These are phyloP conservation scores for Clonostachys solani DNA, from an alignment of 2,329 filamentous ascomycete genomes.

Conservation along the genomic window DNA sequence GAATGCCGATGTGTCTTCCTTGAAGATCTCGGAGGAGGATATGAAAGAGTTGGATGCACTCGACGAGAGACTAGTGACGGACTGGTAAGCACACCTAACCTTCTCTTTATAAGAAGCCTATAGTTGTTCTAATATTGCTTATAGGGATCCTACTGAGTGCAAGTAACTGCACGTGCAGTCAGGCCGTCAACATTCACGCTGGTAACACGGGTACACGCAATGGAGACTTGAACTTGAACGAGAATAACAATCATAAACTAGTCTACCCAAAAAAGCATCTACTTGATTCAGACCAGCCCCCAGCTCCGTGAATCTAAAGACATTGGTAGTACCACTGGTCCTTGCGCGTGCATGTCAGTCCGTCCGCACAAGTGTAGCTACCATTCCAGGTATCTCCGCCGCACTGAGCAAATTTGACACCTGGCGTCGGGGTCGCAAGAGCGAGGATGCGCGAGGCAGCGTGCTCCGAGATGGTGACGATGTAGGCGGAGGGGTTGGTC, in stretches of 20 bases:
- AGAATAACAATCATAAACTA: too few species aligned
- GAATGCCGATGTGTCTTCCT: constrained; percentile 58
- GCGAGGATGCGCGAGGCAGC: constrained; percentile 31
- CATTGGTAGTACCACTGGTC: constrained; percentile 11
- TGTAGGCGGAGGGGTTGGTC: constrained; percentile 62
- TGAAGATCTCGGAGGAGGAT: constrained; percentile 60
- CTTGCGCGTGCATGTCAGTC: constrained; percentile 8
- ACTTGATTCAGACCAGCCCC: too few species aligned
- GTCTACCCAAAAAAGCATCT: too few species aligned
- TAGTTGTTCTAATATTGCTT: too few species aligned
- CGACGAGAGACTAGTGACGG: constrained; percentile 71
- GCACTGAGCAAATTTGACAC: constrained; percentile 9
- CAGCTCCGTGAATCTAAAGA: background rate
- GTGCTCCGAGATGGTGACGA: constrained; percentile 61
- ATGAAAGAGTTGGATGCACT: constrained; percentile 58
- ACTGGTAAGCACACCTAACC: constrained; percentile 36
- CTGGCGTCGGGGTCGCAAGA: constrained; percentile 4
- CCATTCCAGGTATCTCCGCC: constrained; percentile 13
- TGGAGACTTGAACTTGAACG: too few species aligned
- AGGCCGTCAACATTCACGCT: too few species aligned
- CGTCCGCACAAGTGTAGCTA: constrained; percentile 10
- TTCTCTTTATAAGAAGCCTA: too few species aligned
- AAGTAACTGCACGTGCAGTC: too few species aligned
- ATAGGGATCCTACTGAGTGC: too few species aligned
- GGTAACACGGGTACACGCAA: too few species aligned